These are phyloP conservation scores for Cajanus cajan DNA, from an alignment of 306 rosid species.

Conservation along the genomic window DNA sequence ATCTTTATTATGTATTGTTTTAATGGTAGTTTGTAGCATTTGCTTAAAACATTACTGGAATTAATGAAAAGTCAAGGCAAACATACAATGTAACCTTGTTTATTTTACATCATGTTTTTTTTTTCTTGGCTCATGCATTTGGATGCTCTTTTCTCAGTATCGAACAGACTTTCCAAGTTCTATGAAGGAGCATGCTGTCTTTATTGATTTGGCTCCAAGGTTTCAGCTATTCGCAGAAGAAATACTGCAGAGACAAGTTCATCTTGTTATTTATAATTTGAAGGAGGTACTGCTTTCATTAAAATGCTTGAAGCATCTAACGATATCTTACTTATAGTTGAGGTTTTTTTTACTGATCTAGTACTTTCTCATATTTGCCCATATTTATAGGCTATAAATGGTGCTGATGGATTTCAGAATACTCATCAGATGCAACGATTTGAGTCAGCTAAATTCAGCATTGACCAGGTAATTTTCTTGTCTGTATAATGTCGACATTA, in stretches of 20 bases:
- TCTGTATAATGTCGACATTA: not conserved
- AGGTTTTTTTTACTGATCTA: slow-evolving; percentile 15
- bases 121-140: slow-evolving; percentile 33
- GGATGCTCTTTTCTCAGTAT: slow-evolving; percentile 56
- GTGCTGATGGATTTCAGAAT: slow-evolving; percentile 93
- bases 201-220: slow-evolving; percentile 92
- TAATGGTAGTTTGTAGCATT: not conserved
- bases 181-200: slow-evolving; percentile 83
- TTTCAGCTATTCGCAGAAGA: slow-evolving; percentile 84
- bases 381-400: slow-evolving; percentile 72
- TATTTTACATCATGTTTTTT: slow-evolving; percentile 8
- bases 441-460: slow-evolving; percentile 80
- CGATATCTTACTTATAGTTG: slow-evolving; percentile 9
- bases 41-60: slow-evolving; percentile 4
- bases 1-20: slow-evolving; percentile 12
- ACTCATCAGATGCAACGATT: slow-evolving; percentile 75
- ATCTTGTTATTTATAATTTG: slow-evolving; percentile 70
- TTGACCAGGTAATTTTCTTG: slow-evolving; percentile 74
- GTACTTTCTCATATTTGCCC: slow-evolving; percentile 26
- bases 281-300: slow-evolving; percentile 63
- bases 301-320: slow-evolving; percentile 24
- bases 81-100: not conserved
- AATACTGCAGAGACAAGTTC: slow-evolving; percentile 81
- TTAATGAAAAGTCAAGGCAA: slow-evolving; percentile 12
- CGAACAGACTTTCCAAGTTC: slow-evolving; percentile 78